Conservation (phyloP, 139 green algal genomes). For the Chlorella ohadii region DNA sequence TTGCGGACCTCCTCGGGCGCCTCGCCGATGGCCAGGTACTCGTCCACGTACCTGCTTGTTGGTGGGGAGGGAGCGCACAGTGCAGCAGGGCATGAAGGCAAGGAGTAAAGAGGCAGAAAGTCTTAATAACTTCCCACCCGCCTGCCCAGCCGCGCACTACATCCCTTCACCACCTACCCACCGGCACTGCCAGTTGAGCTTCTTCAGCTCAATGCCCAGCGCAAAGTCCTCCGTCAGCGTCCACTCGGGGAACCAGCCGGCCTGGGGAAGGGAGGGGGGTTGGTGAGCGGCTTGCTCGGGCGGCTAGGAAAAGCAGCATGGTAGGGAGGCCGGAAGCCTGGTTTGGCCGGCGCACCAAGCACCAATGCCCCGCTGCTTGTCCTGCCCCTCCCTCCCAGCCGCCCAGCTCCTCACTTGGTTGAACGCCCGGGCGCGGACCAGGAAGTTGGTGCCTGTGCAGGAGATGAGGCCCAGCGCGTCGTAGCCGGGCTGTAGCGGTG, state of each 20-base stretch:
- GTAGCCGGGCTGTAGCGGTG: conserved; percentile 63
- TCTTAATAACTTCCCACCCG: too few relatives aligned
- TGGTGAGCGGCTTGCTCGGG: too few relatives aligned
- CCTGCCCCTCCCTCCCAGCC: too few relatives aligned
- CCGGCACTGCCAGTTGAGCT: conserved; percentile 55
- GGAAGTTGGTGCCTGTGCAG: conserved; percentile 79
- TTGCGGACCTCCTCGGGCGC: conserved; percentile 85
- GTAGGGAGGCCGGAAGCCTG: too few relatives aligned
- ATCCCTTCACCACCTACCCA: too few relatives aligned
- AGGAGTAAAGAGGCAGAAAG: too few relatives aligned
- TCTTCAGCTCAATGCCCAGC: conserved; percentile 78
- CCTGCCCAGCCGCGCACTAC: background rate
- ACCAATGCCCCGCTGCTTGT: too few relatives aligned
- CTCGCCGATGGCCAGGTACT: conserved; percentile 85
- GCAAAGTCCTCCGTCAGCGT: conserved; percentile 83
- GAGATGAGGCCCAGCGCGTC: conserved; percentile 72
- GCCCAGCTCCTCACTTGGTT: conserved; percentile 14
- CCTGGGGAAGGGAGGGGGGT: conserved; percentile 26
- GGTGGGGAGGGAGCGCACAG: conserved; percentile 24
- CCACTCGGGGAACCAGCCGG: conserved; percentile 80
- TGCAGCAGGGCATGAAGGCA: too few relatives aligned
- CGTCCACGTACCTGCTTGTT: conserved; percentile 71
- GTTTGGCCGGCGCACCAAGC: too few relatives aligned
- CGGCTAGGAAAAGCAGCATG: too few relatives aligned
- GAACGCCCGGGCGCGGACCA: conserved; percentile 69